Percentiles rank a stretch among this genome's conserved stretches.
phyloP scores from a whole-genome alignment of 2,329 filamentous ascomycete species.

The Lizonia empirigonia region DNA sequence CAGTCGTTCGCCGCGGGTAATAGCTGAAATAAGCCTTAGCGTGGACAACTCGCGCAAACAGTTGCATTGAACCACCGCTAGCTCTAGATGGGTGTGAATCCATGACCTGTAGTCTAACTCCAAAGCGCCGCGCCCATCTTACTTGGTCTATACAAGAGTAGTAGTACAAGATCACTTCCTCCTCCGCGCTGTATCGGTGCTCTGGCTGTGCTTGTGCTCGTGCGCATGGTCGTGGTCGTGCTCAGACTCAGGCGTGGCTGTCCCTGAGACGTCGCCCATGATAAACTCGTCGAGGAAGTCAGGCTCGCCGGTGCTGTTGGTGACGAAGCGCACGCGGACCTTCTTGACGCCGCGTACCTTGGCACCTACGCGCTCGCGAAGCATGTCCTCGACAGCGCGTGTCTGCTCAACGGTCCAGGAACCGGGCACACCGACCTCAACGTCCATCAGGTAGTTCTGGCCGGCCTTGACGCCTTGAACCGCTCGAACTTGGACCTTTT shows the following conservation, averaged over 20 bases:
- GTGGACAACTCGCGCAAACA: background rate
- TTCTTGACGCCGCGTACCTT: slow-evolving; percentile 84
- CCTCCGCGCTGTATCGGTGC: slow-evolving; percentile 17
- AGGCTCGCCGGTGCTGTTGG: slow-evolving; percentile 62
- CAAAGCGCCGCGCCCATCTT: slow-evolving; percentile 27
- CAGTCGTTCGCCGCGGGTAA: slow-evolving; percentile 17
- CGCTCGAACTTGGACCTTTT: slow-evolving; percentile 72
- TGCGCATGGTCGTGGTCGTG: slow-evolving; percentile 39
- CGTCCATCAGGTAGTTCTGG: slow-evolving; percentile 91
- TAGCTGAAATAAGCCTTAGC: slow-evolving; percentile 16
- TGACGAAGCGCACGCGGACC: slow-evolving; percentile 82
- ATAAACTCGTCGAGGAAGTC: slow-evolving; percentile 74
- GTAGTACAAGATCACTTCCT: slow-evolving; percentile 30
- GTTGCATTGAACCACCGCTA: slow-evolving; percentile 13
- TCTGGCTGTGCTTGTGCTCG: slow-evolving; percentile 29
- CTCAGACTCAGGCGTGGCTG: slow-evolving; percentile 38
- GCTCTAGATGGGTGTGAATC: slow-evolving; percentile 14
- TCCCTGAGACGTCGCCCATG: slow-evolving; percentile 34
- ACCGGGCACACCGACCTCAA: slow-evolving; percentile 81
- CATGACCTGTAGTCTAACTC: slow-evolving; percentile 26
- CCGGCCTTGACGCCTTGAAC: slow-evolving; percentile 93
- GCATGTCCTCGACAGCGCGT: slow-evolving; percentile 70
- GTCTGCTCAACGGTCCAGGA: slow-evolving; percentile 76
- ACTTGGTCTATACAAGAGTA: slow-evolving; percentile 24
- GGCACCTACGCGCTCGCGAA: slow-evolving; percentile 73